Base-by-base conservation (phyloP, 2,329 filamentous ascomycete species). In the Penicillium sp. region DNA sequence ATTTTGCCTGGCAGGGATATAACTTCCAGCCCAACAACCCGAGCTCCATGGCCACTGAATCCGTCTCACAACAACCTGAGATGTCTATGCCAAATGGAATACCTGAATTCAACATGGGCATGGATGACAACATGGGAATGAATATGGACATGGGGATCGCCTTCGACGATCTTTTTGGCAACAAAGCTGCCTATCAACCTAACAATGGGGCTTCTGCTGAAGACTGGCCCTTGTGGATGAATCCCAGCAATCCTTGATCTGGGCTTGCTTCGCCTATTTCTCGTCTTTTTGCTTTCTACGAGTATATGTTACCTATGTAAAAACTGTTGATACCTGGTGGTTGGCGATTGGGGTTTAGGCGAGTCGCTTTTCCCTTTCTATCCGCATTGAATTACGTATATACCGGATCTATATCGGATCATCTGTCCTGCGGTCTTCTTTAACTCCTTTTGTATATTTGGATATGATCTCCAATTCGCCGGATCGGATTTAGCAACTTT, bases 131-230 rank as follows among this genome's bases (percentile, higher is more conserved):
- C 2, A 55, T 69, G 51, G 67, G 63, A 11, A 62, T 65, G 54
- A 63, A 65, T 14, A 56, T 67, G 49, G 68, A 70, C 40, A 46
- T 71, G 33, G 65, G 67, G 2, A 63, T 71, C 13, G 64, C 65
- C 10, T 61, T 71, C 45, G 71, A 73, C 37, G 70, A 74, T 46
- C 56, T 74, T n/a, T 71, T 73, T 31, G 72, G 71, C 25, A 73
- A 64, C 49, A 59, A 60, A 19, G 63, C 62, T 12, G 46, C 51
- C 10, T 62, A 50, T 53, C 60, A 61, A 41, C 56, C 60, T 19
- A 59, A 42, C 50, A 56, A 59, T 27, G 58, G 53, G 27, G 53
- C 59, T 31, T 43, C 58, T 41, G 68, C 64, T 49, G 69, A 71
- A 29, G 69, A 72, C 16, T 72, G 68, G 69, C 61, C 60, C 25